phyloP scores from a whole-genome alignment of 805 yeast genomes.

The Sugiyamaella qingdaonensis region DNA sequence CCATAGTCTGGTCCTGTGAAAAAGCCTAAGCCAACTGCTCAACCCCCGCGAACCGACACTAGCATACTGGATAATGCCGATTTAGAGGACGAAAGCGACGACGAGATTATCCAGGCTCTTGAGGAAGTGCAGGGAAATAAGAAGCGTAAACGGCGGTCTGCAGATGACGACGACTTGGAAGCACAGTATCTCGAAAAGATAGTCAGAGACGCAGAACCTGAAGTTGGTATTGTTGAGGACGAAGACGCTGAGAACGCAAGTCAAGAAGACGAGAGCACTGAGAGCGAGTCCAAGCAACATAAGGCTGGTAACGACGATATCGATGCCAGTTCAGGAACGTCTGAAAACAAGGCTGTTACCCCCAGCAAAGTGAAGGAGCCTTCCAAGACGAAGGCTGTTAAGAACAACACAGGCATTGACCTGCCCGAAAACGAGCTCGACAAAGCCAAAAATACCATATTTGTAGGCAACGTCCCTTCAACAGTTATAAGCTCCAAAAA shows the following conservation, averaged over 20 bases:
- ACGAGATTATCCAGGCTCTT: slow-evolving; percentile 24
- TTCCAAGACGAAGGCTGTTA: neutral
- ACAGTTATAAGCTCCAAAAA: slow-evolving; percentile 60
- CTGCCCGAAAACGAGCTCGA: slow-evolving; percentile 68
- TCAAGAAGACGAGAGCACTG: slow-evolving; percentile 16
- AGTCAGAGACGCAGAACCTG: slow-evolving; percentile 5
- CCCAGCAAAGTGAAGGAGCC: slow-evolving; percentile 16
- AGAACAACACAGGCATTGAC: slow-evolving; percentile 26
- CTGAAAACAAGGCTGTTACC: neutral
- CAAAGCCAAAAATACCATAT: slow-evolving; percentile 79
- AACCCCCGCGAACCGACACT: neutral
- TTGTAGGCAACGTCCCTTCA: slow-evolving; percentile 79
- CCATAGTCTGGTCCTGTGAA: slow-evolving; percentile 9
- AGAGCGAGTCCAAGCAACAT: slow-evolving; percentile 9
- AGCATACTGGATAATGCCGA: slow-evolving; percentile 25
- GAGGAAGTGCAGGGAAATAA: neutral
- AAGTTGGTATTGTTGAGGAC: slow-evolving; percentile 12
- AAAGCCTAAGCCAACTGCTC: neutral
- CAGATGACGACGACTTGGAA: slow-evolving; percentile 12
- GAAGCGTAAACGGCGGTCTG: neutral
- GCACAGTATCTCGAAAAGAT: neutral
- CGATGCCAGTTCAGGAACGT: slow-evolving; percentile 12
- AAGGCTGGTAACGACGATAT: slow-evolving; percentile 9
- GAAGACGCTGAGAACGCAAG: slow-evolving; percentile 23
- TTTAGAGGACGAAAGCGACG: slow-evolving; percentile 39